Evolutionary conservation across 805 yeast species (phyloP).

Genomic region (Monosporozyma servazzii): DNA sequence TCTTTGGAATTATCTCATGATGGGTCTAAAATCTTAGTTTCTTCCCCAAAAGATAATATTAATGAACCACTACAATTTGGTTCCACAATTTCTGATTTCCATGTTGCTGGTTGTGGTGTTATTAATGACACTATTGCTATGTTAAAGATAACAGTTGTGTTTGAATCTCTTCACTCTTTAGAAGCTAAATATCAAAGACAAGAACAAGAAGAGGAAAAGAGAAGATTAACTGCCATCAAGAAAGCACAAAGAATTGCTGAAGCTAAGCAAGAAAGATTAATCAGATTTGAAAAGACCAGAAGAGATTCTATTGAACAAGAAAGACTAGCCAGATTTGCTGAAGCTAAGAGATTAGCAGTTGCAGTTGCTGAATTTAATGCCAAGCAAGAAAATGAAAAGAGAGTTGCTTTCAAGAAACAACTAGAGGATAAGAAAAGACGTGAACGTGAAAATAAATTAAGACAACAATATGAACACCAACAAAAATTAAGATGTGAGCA

Average conservation of each 20-base stretch:
- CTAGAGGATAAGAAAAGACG: neutral
- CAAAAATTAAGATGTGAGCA: neutral
- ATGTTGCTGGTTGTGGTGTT: constrained; percentile 17
- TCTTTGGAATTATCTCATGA: constrained; percentile 21
- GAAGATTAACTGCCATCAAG: constrained; percentile 1
- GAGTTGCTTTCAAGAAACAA: constrained; percentile 1
- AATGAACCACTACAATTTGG: constrained; percentile 16
- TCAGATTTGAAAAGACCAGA: constrained; percentile 1
- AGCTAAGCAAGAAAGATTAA: constrained; percentile 1
- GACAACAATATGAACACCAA: neutral
- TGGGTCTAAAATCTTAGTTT: constrained; percentile 17
- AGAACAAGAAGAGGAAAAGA: constrained; percentile 1
- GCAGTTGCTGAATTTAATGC: neutral
- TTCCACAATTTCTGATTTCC: constrained; percentile 16
- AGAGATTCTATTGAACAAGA: constrained; percentile 5
- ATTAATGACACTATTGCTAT: constrained; percentile 15
- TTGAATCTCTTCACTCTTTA: neutral
- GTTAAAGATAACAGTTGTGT: constrained; percentile 10
- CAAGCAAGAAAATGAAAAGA: neutral
- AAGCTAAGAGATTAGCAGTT: neutral
- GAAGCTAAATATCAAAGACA: neutral
- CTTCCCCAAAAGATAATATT: constrained; percentile 16
- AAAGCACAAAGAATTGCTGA: constrained; percentile 5
- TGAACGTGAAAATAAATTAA: neutral
- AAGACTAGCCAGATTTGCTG: neutral